Evolutionary conservation across 2,329 filamentous ascomycete species (phyloP).

Genomic region (Colletotrichum costaricense): DNA sequence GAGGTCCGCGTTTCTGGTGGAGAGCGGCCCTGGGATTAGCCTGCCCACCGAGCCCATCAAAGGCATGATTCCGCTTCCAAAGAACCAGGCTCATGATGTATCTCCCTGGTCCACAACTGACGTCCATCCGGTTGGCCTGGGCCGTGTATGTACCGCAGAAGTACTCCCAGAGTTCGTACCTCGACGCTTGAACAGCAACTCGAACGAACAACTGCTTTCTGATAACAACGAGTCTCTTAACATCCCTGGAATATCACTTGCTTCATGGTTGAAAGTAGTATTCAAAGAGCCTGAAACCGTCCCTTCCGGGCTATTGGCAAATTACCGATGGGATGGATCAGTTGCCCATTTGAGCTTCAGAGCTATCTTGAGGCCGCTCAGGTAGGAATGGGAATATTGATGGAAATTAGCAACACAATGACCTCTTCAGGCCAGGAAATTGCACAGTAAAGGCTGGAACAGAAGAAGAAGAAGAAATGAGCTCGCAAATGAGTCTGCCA

Average conservation of each 20-base stretch:
- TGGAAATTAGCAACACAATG: constrained; percentile 6
- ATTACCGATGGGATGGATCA: not conserved
- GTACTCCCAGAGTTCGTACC: not conserved
- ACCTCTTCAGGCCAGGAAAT: constrained; percentile 23
- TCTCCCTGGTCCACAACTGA: constrained; percentile 8
- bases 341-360: not conserved
- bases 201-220: constrained; percentile 1
- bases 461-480: constrained; percentile 18
- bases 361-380: not conserved
- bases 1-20: constrained; percentile 14
- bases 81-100: not conserved
- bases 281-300: not conserved
- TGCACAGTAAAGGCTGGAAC: not conserved
- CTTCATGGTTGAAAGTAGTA: not conserved
- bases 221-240: not conserved
- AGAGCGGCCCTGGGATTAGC: constrained; percentile 3
- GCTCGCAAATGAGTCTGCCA: constrained; percentile 1
- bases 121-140: not conserved
- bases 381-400: not conserved
- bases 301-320: not conserved
- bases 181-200: not conserved
- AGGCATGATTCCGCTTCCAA: constrained; percentile 13
- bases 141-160: not conserved
- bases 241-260: not conserved
- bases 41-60: not conserved